Base-by-base conservation (phyloP, 1,139 yeast species). In the Arxiozyma bovina region DNA sequence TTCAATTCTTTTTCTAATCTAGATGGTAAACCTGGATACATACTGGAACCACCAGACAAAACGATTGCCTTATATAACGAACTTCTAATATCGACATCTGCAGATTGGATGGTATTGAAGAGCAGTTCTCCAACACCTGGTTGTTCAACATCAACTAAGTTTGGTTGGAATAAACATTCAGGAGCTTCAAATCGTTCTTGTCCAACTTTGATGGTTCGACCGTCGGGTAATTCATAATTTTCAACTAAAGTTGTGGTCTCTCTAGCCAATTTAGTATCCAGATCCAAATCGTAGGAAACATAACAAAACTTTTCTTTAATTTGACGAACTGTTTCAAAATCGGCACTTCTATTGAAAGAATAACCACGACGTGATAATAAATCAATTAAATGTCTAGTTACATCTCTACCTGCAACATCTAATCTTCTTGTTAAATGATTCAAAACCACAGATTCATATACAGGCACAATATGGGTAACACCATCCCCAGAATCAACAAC, bases 21-120 rank as follows among this genome's bases (percentile, higher is more conserved):
- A 15, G 96, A 87, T 38, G 99, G 99, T 62, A 94, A 79, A 41
- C 99, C 99, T 1, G 99, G 99, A 70, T 94, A 93, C 99, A 94
- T 93, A 53, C 96, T 87, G 1, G 98, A 91, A 54, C 99, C 99
- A 68, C 99, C 99, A 44, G 96, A 87, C 50, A 93, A 77, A 21
- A 93, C 99, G 71, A 93, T 87, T 1, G 97, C 96, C 68, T 86
- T 87, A 74, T 81, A 93, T 58, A 93, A 78, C 1, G 96, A 81
- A 8, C 96, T 79, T 72, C 98, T 82, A 55, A 93, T 82, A 70
- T 93, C 99, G 50, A 93, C 85, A 68, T 93, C 99, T 46, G 98
- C 97, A 7, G 90, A 74, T 75, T 93, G 98, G 61, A 93, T 85
- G 3, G 96, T 89, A 70, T 89, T 88, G 76, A 90, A 93, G 59